These are phyloP conservation scores for Eustoma russellianum DNA, from an alignment of 257 asterid species.

Conservation along the genomic window DNA sequence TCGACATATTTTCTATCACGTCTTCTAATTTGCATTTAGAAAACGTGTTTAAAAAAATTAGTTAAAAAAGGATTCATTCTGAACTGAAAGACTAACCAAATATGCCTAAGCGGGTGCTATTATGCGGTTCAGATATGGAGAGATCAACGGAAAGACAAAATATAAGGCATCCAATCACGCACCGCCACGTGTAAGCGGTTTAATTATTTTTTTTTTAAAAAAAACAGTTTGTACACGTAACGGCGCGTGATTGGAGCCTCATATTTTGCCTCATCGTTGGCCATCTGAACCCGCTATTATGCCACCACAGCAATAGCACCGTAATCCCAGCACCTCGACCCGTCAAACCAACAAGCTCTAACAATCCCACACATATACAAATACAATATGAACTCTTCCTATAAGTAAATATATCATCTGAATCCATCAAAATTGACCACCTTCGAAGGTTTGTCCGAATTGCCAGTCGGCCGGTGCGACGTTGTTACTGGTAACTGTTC, in stretches of 20 bases:
- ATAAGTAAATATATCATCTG: not conserved
- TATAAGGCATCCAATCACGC: too few species aligned
- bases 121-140: too few species aligned
- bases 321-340: constrained; percentile 11
- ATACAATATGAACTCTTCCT: not conserved
- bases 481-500: constrained; percentile 49
- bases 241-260: too few species aligned
- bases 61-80: not conserved
- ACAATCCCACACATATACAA: constrained; percentile 6
- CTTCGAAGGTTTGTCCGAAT: constrained; percentile 76
- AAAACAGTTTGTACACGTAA: too few species aligned
- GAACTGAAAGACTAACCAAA: not conserved
- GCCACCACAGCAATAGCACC: constrained; percentile 63
- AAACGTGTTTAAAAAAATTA: too few species aligned
- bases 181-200: too few species aligned
- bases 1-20: too few species aligned
- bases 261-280: too few species aligned
- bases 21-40: too few species aligned
- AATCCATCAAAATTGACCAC: constrained; percentile 47
- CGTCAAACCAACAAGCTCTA: constrained; percentile 8
- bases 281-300: too few species aligned
- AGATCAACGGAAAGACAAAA: too few species aligned
- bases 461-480: constrained; percentile 67
- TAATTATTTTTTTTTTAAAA: too few species aligned
- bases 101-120: constrained; percentile 73